Percentiles rank a stretch among this genome's conserved stretches.
phyloP scores from a whole-genome alignment of 2,329 filamentous ascomycete species.

The Pseudocercospora cruenta region DNA sequence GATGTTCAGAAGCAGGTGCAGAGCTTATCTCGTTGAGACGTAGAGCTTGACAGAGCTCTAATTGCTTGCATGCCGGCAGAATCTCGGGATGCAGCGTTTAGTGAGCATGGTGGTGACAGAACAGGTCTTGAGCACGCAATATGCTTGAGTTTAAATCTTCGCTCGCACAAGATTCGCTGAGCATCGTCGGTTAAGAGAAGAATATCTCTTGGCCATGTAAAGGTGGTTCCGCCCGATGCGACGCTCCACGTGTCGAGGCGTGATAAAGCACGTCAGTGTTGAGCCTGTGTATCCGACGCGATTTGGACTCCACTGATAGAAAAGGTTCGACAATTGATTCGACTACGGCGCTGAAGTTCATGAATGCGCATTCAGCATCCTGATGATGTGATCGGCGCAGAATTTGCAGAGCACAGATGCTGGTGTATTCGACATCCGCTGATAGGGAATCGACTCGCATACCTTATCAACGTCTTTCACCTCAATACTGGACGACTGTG shows the following conservation, averaged over 20 bases:
- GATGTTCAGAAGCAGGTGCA: not conserved
- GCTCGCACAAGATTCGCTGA: constrained; percentile 4
- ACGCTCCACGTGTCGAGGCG: not conserved
- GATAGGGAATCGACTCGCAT: not conserved
- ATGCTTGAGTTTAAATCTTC: not conserved
- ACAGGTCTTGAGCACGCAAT: constrained; percentile 25
- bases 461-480: too few species aligned
- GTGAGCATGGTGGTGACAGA: constrained; percentile 16
- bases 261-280: not conserved
- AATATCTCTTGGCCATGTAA: not conserved
- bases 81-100: not conserved
- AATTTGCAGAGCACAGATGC: not conserved
- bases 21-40: constrained; percentile 19
- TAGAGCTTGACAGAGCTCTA: constrained; percentile 11
- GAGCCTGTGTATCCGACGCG: not conserved
- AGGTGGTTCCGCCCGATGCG: not conserved
- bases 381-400: constrained; percentile 13
- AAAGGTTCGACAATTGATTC: not conserved
- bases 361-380: not conserved
- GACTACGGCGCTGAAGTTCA: not conserved
- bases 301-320: not conserved
- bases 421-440: not conserved
- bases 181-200: not conserved
- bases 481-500: too few species aligned
- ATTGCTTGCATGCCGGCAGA: constrained; percentile 9